A percentile compares a stretch with the other conserved stretches of the same genome.
These are phyloP conservation scores for Parmelia sp. DNA, from an alignment of 495 filamentous ascomycete species.

Conservation along the genomic window DNA sequence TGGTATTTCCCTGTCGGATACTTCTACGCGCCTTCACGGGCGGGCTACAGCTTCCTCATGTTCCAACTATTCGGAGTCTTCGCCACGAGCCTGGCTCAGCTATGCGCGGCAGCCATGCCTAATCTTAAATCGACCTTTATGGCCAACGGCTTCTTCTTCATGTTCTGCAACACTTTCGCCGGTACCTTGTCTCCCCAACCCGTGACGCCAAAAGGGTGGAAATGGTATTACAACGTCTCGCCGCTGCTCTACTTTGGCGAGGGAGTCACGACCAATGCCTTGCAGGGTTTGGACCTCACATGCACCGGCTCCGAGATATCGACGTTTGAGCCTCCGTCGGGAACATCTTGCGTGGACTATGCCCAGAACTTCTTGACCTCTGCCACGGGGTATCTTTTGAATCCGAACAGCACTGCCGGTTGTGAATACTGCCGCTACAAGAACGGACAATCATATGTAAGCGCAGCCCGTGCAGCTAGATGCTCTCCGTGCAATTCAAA, in stretches of 20 bases:
- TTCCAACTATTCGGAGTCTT: background rate
- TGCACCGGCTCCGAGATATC: background rate
- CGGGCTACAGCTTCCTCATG: constrained; percentile 3
- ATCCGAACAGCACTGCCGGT: background rate
- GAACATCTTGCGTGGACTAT: background rate
- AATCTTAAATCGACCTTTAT: background rate
- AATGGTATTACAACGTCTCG: constrained; percentile 1
- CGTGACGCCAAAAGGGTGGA: background rate
- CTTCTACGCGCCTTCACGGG: background rate
- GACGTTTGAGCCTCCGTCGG: background rate
- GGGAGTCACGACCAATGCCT: constrained; percentile 3
- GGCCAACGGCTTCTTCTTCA: background rate
- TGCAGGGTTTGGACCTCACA: background rate
- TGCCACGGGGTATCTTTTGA: background rate
- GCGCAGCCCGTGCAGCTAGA: background rate
- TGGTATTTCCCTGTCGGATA: background rate
- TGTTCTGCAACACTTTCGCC: background rate
- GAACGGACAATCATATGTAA: constrained; percentile 3
- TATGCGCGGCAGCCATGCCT: background rate
- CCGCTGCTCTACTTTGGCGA: constrained; percentile 3
- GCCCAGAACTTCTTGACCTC: background rate
- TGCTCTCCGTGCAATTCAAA: background rate
- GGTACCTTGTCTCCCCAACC: background rate
- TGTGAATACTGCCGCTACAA: constrained; percentile 2
- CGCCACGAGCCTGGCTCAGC: background rate